These are phyloP conservation scores for Solanum verrucosum DNA, from an alignment of 257 asterid species.

Conservation along the genomic window DNA sequence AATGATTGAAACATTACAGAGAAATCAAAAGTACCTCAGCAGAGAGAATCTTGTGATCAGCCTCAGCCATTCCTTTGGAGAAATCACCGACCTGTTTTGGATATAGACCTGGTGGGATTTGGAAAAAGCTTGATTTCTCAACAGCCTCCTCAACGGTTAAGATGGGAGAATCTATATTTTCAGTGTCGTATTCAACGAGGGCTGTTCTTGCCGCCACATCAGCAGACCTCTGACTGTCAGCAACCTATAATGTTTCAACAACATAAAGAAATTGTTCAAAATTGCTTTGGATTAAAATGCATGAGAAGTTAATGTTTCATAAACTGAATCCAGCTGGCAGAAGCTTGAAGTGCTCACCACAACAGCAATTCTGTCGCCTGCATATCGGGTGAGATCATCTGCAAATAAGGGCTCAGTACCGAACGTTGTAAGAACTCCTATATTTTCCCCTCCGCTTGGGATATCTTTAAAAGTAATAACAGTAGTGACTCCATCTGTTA, in stretches of 20 bases:
- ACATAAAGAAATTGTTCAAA: not conserved
- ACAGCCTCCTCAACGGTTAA: constrained; percentile 69
- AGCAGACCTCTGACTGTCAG: constrained; percentile 52
- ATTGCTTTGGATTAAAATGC: not conserved
- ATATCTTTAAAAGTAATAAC: constrained; percentile 52
- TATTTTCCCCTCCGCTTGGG: constrained; percentile 51
- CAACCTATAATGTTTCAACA: constrained; percentile 26
- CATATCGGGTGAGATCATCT: constrained; percentile 43
- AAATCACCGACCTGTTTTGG: constrained; percentile 52
- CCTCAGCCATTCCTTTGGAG: constrained; percentile 69
- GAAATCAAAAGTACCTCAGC: constrained; percentile 32
- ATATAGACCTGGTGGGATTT: constrained; percentile 29
- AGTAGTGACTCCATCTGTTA: constrained; percentile 22
- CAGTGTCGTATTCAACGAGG: constrained; percentile 37
- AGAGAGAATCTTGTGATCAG: constrained; percentile 55
- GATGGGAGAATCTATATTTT: constrained; percentile 48
- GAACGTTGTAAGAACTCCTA: constrained; percentile 28
- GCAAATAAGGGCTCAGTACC: constrained; percentile 54
- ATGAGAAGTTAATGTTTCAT: not conserved
- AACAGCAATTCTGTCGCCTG: constrained; percentile 57
- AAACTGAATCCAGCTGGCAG: not conserved
- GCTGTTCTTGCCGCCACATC: constrained; percentile 47
- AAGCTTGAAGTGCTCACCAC: constrained; percentile 34
- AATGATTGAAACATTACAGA: not conserved
- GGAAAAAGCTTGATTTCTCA: constrained; percentile 41